Base-by-base conservation (phyloP, 495 filamentous ascomycete genomes). In the Hypoxylon rickii region DNA sequence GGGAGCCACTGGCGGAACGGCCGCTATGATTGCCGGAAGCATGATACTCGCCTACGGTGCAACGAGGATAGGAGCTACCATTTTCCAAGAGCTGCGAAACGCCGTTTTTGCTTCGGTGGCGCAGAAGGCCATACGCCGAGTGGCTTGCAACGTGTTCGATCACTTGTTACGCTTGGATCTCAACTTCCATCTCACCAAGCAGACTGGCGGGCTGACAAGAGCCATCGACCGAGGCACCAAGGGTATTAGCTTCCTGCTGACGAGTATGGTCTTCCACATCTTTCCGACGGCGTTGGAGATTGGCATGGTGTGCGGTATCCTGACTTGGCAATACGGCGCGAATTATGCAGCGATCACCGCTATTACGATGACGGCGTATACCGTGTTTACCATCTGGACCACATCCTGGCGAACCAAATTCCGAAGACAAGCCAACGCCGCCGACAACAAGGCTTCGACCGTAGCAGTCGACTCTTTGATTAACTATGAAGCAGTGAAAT, bases 401-500 rank as follows among this genome's bases (percentile, higher is more conserved):
- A 98, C 94, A 3, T 86, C 93, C 3, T 98, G 94, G 94, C 79
- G 94, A 64, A 98, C 95, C 8, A 96, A 93, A 70, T 98, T 98
- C 73, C 81, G 94, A 22, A 89, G 92, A 52, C 87, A 90, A 68
- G 90, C 93, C 19, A 98, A 98, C 71, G 92, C 90, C 7, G 94
- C 95, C 0, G 94, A 98, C 66, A 98, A 97, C 69, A 88, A 86
- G 61, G 95, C 89, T 8, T 93, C 92, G 7, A 97, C 93, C 0
- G 90, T 97, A 22, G 94, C 93, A 0, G 93, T 97, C 1, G 94
- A 98, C 72, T 92, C 91, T 1, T 76, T 98, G 24, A 96, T 98
- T 76, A 97, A 97, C 73, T 97, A 96, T 66, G 94, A 98, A 70
- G 95, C 94, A 12, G 94, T 98, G 58, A 97, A 97, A 75, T 96